Conservation (phyloP, 306 rosid genomes). For the Lupinus albus region DNA sequence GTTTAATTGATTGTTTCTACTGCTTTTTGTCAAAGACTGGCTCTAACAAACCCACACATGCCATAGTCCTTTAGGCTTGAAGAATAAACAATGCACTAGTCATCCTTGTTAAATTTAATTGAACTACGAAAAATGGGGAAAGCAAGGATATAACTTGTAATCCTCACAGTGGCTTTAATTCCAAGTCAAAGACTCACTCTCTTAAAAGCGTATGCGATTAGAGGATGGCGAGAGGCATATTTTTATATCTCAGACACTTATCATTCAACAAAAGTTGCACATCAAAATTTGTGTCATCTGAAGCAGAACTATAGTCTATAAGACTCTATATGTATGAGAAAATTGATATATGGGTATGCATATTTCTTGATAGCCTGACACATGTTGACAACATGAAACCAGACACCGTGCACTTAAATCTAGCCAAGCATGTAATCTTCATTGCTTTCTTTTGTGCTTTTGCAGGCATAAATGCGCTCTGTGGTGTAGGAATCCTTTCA, state of each 20-base stretch:
- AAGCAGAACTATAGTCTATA: no score
- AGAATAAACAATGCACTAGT: no score
- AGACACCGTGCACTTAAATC: not conserved
- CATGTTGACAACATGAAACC: not conserved
- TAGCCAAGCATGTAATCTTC: slow-evolving; percentile 5
- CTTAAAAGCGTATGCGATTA: not conserved
- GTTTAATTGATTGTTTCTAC: not conserved
- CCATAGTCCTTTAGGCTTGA: not conserved
- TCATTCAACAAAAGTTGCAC: not conserved
- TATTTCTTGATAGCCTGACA: not conserved
- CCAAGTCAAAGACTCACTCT: not conserved
- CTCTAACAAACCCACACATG: not conserved
- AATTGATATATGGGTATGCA: not conserved
- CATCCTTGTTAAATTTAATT: no score
- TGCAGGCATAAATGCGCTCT: slow-evolving; percentile 88
- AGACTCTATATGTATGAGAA: not conserved
- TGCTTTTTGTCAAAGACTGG: not conserved
- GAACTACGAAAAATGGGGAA: no score
- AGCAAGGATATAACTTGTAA: no score
- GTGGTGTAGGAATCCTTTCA: slow-evolving; percentile 92
- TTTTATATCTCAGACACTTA: not conserved
- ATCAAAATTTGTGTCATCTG: not conserved
- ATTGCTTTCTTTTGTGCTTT: slow-evolving; percentile 38
- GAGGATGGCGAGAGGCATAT: not conserved
- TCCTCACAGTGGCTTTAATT: not conserved